Percentiles rank a stretch among this genome's conserved stretches.
Evolutionary conservation across 1,284 basidiomycete species (phyloP).

Genomic region (Pyrrhoderma lamaoense): DNA sequence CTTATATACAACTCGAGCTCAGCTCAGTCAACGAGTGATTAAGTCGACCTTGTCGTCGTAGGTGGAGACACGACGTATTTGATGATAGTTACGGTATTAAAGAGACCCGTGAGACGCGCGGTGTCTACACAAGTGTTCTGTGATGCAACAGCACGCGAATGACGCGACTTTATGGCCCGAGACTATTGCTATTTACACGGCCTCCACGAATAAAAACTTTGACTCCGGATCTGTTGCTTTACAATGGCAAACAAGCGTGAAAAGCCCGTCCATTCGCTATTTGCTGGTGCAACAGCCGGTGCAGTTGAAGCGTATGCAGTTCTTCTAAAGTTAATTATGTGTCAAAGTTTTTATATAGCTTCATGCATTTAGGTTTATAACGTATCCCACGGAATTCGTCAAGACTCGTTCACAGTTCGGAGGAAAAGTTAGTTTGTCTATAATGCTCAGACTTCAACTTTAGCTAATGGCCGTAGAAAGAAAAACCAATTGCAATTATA

Average conservation of each 20-base stretch:
- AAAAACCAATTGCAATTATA: slow-evolving; percentile 64
- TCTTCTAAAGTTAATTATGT: slow-evolving; percentile 1
- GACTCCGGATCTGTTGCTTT: too few species aligned
- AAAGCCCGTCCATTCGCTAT: slow-evolving; percentile 71
- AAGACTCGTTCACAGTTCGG: slow-evolving; percentile 82
- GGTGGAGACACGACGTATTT: too few species aligned
- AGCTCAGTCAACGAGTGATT: too few species aligned
- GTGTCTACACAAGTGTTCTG: too few species aligned
- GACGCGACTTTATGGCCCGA: too few species aligned
- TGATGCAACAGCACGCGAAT: too few species aligned
- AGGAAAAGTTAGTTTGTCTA: slow-evolving; percentile 47
- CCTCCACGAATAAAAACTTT: too few species aligned
- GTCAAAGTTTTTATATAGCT: slow-evolving; percentile 29
- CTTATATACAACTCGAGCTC: too few species aligned
- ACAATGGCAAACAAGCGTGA: slow-evolving; percentile 40
- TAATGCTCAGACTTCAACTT: not conserved
- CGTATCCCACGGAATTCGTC: slow-evolving; percentile 91
- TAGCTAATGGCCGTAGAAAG: slow-evolving; percentile 36
- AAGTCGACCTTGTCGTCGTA: too few species aligned
- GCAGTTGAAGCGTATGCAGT: slow-evolving; percentile 78
- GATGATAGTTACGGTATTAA: too few species aligned
- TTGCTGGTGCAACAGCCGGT: slow-evolving; percentile 92
- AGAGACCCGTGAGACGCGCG: too few species aligned
- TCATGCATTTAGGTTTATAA: slow-evolving; percentile 49
- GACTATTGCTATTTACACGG: too few species aligned